Conservation (phyloP, 139 green algal genomes). For the Nannochloris sp. region DNA sequence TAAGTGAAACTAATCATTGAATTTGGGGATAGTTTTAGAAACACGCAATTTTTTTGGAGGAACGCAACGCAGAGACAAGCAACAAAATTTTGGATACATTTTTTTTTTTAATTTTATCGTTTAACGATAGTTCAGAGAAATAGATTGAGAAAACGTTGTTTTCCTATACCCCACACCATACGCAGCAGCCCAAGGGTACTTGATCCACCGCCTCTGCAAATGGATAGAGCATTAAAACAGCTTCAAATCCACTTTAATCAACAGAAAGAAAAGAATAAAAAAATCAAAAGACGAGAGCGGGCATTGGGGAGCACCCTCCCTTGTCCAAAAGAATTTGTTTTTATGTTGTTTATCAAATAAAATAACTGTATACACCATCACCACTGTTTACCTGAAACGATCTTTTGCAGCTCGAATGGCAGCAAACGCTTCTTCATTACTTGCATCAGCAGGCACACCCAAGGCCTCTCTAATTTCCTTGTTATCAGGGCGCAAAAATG, state of each 20-base stretch:
- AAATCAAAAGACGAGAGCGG: too few species aligned
- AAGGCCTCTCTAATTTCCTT: constrained; percentile 46
- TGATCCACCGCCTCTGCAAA: too few species aligned
- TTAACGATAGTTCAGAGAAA: not conserved
- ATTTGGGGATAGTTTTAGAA: not conserved
- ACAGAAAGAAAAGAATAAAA: too few species aligned
- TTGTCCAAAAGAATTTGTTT: too few species aligned
- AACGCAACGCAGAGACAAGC: too few species aligned
- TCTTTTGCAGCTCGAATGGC: constrained; percentile 71
- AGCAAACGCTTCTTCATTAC: constrained; percentile 59
- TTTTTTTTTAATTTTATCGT: too few species aligned
- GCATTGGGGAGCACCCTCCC: too few species aligned
- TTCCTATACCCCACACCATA: not conserved
- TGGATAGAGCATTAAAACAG: too few species aligned
- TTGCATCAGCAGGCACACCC: constrained; percentile 25
- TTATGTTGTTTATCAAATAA: too few species aligned
- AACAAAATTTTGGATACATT: too few species aligned
- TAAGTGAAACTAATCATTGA: not conserved
- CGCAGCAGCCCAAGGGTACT: not conserved
- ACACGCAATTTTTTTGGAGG: not conserved
- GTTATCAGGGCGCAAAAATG: constrained; percentile 70
- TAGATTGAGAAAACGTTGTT: not conserved
- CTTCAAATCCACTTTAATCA: too few species aligned
- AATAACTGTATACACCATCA: too few species aligned
- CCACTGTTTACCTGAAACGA: constrained; percentile 49